Evolutionary conservation across 805 yeast species (phyloP), one percentile per base, ranked within the genome.

Genomic region (Candida verbasci): DNA sequence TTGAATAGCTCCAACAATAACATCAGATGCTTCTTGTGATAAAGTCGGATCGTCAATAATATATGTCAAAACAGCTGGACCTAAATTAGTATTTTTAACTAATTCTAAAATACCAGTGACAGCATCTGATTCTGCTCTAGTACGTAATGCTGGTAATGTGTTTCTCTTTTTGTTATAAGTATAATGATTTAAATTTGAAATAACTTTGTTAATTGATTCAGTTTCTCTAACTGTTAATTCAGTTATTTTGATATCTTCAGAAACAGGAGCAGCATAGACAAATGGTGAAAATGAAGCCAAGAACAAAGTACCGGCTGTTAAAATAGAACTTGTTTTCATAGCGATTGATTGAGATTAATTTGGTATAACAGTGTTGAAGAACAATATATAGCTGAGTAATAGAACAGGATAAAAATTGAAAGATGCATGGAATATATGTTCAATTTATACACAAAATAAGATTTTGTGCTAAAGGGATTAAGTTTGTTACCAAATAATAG

Each of bases 51-150:
- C 62, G 43, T 50, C 51, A 34, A 62, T 53, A 42, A 66, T 44
- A 34, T 55, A 60, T 30, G 49, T 45, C 35, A 66, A 52, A 42
- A 66, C 56, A 29, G 42, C 41, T 24, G 69, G 65, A 14, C 68
- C 68, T 27, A 65, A 53, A 35, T 55, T 46, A 9, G 71, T 62
- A 35, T 55, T 45, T 43, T 60, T 56, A 36, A 66, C 57, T 28
- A 60, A 60, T 17, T 54, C 49, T 48, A 66, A 61, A 29, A 66
- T 53, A 41, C 62, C 62, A 25, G 72, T 66, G 24, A 66, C 68
- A 44, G 62, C 64, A 31, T 59, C 57, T n/a, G n/a, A n/a, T 37
- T 50, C 50, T 38, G 62, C 71, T 61, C 72, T 66, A 29, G 52
- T 50, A 14, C 50, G 49, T 9, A 63, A 42, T 38, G 62, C 65